Percentiles rank a stretch among this genome's conserved stretches.
Evolutionary conservation across 139 green algal species (phyloP).

Genomic region (Chlamydomonas incerta): DNA sequence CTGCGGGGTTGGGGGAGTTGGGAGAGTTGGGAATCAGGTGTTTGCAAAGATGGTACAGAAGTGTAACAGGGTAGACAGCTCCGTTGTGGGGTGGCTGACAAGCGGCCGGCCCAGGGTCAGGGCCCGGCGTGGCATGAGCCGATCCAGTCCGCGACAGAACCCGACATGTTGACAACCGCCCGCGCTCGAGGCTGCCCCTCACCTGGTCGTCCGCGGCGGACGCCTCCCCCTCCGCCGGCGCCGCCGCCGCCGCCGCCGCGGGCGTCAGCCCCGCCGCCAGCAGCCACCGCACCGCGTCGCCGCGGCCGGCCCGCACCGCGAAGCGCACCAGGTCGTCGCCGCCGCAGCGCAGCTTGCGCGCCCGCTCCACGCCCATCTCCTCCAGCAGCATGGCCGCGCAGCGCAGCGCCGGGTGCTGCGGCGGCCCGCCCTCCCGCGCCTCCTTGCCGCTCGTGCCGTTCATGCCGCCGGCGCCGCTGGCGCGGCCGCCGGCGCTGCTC

Average conservation of each 20-base stretch:
- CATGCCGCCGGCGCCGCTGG: neutral
- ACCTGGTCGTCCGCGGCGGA: no score
- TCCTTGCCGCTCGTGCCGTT: neutral
- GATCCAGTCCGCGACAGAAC: no score
- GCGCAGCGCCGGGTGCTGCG: neutral
- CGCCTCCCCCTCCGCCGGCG: neutral
- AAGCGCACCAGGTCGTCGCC: conserved; percentile 30
- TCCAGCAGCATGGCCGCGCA: neutral
- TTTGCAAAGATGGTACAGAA: no score
- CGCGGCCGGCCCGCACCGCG: neutral
- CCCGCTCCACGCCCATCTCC: neutral
- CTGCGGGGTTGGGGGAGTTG: no score
- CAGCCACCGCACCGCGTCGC: conserved; percentile 9
- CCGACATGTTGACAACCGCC: no score
- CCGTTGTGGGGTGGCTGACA: no score
- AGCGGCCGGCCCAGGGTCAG: no score
- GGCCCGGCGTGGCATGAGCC: no score
- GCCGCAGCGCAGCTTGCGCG: neutral
- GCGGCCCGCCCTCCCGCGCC: neutral
- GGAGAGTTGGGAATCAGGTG: no score
- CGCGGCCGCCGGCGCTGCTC: neutral
- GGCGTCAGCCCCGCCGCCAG: neutral
- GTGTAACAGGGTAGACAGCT: no score
- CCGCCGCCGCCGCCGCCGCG: neutral
- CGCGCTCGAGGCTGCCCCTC: no score